Conservation (phyloP, 208 protist genomes). For the Acanthamoeba healyi region DNA sequence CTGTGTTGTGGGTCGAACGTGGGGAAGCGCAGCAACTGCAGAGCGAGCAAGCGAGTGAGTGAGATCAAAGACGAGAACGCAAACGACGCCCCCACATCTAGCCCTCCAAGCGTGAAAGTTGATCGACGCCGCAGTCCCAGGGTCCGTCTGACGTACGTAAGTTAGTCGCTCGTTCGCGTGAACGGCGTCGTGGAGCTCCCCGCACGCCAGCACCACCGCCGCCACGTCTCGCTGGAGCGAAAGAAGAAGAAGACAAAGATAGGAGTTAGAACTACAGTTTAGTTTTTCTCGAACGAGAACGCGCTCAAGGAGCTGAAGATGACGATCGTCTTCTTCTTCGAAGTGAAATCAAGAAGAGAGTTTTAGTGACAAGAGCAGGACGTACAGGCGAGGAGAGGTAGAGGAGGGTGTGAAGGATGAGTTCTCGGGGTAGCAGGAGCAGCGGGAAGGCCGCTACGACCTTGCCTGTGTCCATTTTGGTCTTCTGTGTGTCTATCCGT, state of each 20-base stretch:
- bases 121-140: no score
- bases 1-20: neutral
- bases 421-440: neutral
- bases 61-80: neutral
- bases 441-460: neutral
- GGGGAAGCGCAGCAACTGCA: neutral
- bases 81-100: no score
- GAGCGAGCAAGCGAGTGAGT: no score
- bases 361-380: no score
- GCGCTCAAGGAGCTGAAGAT: no score
- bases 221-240: neutral
- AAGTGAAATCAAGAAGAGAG: neutral
- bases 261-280: no score
- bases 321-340: neutral
- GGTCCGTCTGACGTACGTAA: neutral
- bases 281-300: no score
- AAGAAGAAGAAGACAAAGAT: slow-evolving; percentile 3
- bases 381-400: neutral
- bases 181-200: neutral
- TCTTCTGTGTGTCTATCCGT: no score
- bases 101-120: no score
- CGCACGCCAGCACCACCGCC: neutral
- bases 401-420: neutral
- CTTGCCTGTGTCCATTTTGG: neutral
- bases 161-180: neutral